phyloP scores from a whole-genome alignment of 306 rosid species.

The Prunus mume region DNA sequence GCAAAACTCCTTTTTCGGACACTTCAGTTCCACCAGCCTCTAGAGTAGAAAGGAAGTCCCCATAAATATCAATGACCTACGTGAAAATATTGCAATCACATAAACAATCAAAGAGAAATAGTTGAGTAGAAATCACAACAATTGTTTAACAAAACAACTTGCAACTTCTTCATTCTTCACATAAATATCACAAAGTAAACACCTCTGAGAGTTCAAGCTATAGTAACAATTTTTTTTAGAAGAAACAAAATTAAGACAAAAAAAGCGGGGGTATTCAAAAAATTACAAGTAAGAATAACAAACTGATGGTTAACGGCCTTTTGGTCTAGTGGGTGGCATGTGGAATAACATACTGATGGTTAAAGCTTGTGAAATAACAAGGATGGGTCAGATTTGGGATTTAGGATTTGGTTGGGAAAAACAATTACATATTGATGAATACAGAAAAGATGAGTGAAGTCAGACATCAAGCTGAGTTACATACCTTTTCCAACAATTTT shows the following conservation, averaged over 20 bases:
- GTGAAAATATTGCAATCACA: slow-evolving; percentile 19
- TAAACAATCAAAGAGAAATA: slow-evolving; percentile 7
- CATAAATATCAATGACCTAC: slow-evolving; percentile 77
- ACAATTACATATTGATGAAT: neutral
- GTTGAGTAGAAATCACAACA: neutral
- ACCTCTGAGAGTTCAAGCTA: neutral
- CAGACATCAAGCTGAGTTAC: neutral
- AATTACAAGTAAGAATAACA: too few relatives aligned
- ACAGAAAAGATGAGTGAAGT: neutral
- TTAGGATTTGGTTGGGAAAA: neutral
- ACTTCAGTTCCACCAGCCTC: slow-evolving; percentile 62
- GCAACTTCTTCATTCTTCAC: neutral
- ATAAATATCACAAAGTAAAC: neutral
- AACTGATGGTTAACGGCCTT: too few relatives aligned
- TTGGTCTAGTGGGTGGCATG: too few relatives aligned
- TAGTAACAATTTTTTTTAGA: neutral
- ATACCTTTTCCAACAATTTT: slow-evolving; percentile 73
- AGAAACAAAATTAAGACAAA: too few relatives aligned
- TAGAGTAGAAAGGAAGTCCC: slow-evolving; percentile 55
- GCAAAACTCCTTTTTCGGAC: slow-evolving; percentile 91
- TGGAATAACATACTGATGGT: neutral
- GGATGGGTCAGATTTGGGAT: neutral
- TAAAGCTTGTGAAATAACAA: neutral
- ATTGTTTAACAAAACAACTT: neutral
- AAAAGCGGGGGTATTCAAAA: too few relatives aligned